phyloP scores from a whole-genome alignment of 2,329 filamentous ascomycete genomes.

The Juglanconis sp. region DNA sequence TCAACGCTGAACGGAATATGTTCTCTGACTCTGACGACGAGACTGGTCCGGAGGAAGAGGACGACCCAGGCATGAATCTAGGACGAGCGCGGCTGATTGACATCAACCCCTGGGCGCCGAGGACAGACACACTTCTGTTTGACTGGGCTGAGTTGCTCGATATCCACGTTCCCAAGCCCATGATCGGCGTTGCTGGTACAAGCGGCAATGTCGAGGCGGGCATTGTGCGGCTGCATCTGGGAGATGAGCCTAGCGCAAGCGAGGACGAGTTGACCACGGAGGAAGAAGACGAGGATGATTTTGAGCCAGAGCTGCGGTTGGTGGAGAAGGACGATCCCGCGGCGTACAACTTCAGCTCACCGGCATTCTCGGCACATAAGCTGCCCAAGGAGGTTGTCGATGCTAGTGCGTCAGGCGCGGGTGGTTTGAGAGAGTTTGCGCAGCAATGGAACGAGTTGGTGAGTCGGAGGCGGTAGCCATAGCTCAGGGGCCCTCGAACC shows the following conservation, averaged over 20 bases:
- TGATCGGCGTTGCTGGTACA: slow-evolving; percentile 47
- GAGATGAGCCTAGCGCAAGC: slow-evolving; percentile 28
- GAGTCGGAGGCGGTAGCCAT: slow-evolving; percentile 19
- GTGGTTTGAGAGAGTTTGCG: slow-evolving; percentile 77
- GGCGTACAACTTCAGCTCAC: slow-evolving; percentile 79
- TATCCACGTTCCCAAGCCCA: slow-evolving; percentile 58
- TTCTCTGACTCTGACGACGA: slow-evolving; percentile 32
- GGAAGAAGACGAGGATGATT: slow-evolving; percentile 53
- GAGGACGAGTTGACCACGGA: slow-evolving; percentile 34
- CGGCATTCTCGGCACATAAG: slow-evolving; percentile 93
- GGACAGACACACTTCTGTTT: slow-evolving; percentile 87
- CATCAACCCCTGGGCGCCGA: slow-evolving; percentile 88
- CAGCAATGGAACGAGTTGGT: slow-evolving; percentile 66
- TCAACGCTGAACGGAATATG: slow-evolving; percentile 21
- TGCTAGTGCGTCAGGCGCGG: slow-evolving; percentile 64
- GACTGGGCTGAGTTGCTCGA: slow-evolving; percentile 83
- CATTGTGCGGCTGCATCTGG: slow-evolving; percentile 16
- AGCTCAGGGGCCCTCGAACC: too few species aligned
- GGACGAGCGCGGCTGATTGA: slow-evolving; percentile 83
- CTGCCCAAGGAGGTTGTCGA: slow-evolving; percentile 89
- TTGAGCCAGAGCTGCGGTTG: slow-evolving; percentile 75
- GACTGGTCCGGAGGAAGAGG: slow-evolving; percentile 42
- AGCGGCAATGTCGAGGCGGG: slow-evolving; percentile 25
- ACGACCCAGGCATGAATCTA: slow-evolving; percentile 50
- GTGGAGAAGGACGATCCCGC: slow-evolving; percentile 83